A percentile compares a stretch with the other conserved stretches of the same genome.
phyloP scores from a whole-genome alignment of 106 monocot species.

The Narthecium ossifragum region DNA sequence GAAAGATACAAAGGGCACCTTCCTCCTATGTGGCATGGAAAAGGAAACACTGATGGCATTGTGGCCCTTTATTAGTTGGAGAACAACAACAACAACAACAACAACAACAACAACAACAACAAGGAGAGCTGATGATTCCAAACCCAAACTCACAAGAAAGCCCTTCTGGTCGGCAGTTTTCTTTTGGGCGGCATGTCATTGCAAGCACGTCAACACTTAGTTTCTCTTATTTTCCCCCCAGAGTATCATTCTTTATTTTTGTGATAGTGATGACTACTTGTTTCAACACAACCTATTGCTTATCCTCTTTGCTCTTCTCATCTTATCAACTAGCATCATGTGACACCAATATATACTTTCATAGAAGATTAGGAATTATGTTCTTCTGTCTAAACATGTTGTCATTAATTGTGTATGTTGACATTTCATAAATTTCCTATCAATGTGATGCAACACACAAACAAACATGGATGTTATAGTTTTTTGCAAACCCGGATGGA shows the following conservation, averaged over 20 bases:
- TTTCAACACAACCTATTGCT: background rate
- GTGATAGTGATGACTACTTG: background rate
- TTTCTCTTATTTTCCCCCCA: no score
- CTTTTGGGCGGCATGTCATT: constrained; percentile 3
- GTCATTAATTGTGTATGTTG: background rate
- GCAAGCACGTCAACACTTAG: background rate
- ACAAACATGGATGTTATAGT: background rate
- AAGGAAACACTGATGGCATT: background rate
- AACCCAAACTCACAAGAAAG: constrained; percentile 5
- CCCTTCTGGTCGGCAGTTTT: constrained; percentile 4
- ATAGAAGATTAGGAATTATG: background rate
- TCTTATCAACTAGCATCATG: background rate
- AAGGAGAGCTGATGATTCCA: background rate
- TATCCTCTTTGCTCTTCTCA: background rate
- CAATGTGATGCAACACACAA: background rate
- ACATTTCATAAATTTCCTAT: background rate
- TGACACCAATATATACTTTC: background rate
- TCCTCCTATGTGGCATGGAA: background rate
- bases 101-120: background rate
- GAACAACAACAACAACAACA: no score
- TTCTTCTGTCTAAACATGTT: background rate
- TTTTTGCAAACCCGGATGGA: background rate
- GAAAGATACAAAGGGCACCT: background rate
- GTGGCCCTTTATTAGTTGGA: no score
- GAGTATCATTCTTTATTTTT: background rate